Percentiles rank a stretch among this genome's conserved stretches.
Conservation (phyloP, 805 yeast species). For the Brettanomyces bruxellensis region DNA sequence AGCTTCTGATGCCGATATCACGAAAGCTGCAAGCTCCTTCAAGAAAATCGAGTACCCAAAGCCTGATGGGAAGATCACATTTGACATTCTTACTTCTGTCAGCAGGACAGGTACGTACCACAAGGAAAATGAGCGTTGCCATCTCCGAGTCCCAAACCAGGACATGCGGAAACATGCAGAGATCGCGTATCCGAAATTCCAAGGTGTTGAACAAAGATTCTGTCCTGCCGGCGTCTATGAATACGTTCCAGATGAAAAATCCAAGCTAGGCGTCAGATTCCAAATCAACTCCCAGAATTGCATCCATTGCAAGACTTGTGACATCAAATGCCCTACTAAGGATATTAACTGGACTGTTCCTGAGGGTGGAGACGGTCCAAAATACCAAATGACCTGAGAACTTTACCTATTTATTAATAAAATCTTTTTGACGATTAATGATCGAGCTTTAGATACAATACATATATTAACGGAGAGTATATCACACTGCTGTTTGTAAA, state of each 20-base stretch:
- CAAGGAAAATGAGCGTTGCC: constrained; percentile 89
- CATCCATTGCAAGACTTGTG: constrained; percentile 97
- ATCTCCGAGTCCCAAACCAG: constrained; percentile 62
- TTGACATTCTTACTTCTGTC: constrained; percentile 90
- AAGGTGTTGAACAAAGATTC: constrained; percentile 86
- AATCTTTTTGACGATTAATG: too few species aligned
- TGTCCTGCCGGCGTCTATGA: constrained; percentile 99
- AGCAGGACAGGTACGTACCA: constrained; percentile 95
- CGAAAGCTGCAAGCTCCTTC: constrained; percentile 57
- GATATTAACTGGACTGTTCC: constrained; percentile 97
- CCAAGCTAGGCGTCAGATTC: constrained; percentile 62
- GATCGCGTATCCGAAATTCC: constrained; percentile 59
- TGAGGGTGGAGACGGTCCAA: constrained; percentile 98
- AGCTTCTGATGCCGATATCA: constrained; percentile 61
- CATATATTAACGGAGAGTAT: too few species aligned
- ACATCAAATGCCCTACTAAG: constrained; percentile 91
- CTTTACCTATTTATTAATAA: too few species aligned
- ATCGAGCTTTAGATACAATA: too few species aligned
- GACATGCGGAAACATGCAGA: constrained; percentile 60
- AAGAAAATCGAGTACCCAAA: constrained; percentile 83
- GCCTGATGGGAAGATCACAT: constrained; percentile 89
- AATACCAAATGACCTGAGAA: constrained; percentile 65
- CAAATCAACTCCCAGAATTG: constrained; percentile 96
- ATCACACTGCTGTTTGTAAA: too few species aligned
- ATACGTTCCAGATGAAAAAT: constrained; percentile 57